A percentile compares a stretch with the other conserved stretches of the same genome.
phyloP scores from a whole-genome alignment of 2,329 filamentous ascomycete species.

The Fusarium pseudonygamai region DNA sequence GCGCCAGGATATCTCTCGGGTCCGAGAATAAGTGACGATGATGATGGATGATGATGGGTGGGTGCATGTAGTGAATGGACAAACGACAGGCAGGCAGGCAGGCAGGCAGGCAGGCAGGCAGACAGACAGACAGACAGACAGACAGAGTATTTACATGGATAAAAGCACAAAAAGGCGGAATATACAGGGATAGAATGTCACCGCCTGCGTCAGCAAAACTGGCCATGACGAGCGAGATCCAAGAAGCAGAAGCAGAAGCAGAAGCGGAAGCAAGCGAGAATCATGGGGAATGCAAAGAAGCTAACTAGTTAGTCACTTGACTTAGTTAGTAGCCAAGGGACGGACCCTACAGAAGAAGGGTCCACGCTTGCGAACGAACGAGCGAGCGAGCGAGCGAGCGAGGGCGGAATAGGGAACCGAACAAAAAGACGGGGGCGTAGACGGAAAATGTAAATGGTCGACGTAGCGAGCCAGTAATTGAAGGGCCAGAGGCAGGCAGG shows the following conservation, averaged over 20 bases:
- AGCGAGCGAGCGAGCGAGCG: neutral
- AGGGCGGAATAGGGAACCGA: constrained; percentile 36
- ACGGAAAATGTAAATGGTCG: constrained; percentile 28
- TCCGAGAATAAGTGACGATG: neutral
- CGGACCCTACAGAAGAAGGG: constrained; percentile 3
- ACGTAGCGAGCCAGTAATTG: constrained; percentile 25
- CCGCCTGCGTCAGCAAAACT: constrained; percentile 14
- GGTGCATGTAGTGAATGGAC: neutral
- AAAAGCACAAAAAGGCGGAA: constrained; percentile 1
- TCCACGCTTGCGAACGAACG: neutral
- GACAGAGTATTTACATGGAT: neutral
- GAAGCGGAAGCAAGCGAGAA: constrained; percentile 23
- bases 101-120: no score
- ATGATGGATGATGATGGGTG: neutral
- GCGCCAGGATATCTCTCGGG: constrained; percentile 18
- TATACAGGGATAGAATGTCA: constrained; percentile 27
- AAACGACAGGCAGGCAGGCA: neutral
- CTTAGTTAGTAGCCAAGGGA: neutral
- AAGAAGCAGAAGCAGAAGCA: neutral
- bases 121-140: neutral
- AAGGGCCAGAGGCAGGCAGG: neutral
- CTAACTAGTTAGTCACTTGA: neutral
- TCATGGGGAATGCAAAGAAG: constrained; percentile 23
- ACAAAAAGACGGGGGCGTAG: constrained; percentile 2
- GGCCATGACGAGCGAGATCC: constrained; percentile 12